A percentile compares a stretch with the other conserved stretches of the same genome.
phyloP scores from a whole-genome alignment of 1,139 yeast species.

The Pichia sp. region DNA sequence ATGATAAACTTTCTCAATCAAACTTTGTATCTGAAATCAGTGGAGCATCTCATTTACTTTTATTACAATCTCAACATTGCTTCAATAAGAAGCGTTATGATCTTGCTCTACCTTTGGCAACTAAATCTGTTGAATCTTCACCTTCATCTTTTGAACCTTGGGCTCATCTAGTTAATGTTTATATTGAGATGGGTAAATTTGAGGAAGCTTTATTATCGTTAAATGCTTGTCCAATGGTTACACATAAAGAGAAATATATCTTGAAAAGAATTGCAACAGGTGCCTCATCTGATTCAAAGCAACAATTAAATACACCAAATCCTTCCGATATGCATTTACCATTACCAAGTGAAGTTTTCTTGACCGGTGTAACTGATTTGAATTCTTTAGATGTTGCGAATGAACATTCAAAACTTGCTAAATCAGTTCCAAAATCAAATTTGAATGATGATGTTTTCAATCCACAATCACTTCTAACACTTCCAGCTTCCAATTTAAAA shows the following conservation, averaged over 20 bases:
- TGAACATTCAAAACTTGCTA: conserved; percentile 40
- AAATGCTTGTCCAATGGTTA: conserved; percentile 57
- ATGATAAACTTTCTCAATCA: conserved; percentile 33
- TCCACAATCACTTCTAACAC: conserved; percentile 42
- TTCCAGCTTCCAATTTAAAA: conserved; percentile 51
- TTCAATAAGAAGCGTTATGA: conserved; percentile 43
- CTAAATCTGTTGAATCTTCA: conserved; percentile 48
- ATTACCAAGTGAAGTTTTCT: conserved; percentile 48
- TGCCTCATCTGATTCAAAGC: conserved; percentile 1
- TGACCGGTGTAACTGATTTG: conserved; percentile 46
- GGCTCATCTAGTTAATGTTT: conserved; percentile 45
- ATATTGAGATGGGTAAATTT: conserved; percentile 44
- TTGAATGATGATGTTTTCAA: conserved; percentile 1
- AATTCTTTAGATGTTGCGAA: conserved; percentile 44
- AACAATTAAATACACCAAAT: conserved; percentile 25
- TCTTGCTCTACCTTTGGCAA: conserved; percentile 47
- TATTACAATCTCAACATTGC: conserved; percentile 48
- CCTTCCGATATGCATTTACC: conserved; percentile 46
- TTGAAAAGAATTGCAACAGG: conserved; percentile 41
- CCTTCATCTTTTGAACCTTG: conserved; percentile 53
- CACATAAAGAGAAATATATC: conserved; percentile 46
- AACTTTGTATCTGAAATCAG: conserved; percentile 26
- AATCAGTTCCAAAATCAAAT: neutral
- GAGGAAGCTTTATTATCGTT: conserved; percentile 51
- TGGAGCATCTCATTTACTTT: conserved; percentile 42